phyloP scores from a whole-genome alignment of 495 filamentous ascomycete species.

The Clavariopsis aquatica region DNA sequence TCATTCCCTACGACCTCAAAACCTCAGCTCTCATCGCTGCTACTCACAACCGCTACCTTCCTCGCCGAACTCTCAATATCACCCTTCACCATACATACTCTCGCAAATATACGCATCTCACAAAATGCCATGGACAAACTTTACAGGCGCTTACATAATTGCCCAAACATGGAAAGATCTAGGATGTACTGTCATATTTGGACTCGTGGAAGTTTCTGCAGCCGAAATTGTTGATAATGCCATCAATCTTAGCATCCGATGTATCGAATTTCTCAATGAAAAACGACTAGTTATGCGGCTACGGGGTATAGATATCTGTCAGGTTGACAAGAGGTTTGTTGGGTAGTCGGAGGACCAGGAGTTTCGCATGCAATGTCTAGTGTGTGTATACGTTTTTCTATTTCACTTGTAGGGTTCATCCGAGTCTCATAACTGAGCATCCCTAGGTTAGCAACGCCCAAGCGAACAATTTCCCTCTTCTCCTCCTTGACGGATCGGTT shows the following conservation, averaged over 20 bases:
- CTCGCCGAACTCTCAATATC: background rate
- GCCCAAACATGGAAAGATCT: constrained; percentile 59
- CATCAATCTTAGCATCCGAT: constrained; percentile 63
- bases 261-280: constrained; percentile 67
- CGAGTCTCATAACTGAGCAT: background rate
- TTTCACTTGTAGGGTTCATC: background rate
- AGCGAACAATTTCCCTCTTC: constrained; percentile 60
- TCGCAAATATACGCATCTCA: background rate
- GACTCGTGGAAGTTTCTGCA: constrained; percentile 65
- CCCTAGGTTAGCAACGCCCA: constrained; percentile 53
- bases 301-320: constrained; percentile 67
- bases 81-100: background rate
- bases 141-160: constrained; percentile 60
- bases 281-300: constrained; percentile 65
- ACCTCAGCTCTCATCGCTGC: background rate
- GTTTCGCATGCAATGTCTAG: constrained; percentile 65
- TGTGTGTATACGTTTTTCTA: constrained; percentile 30
- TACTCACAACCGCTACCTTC: background rate
- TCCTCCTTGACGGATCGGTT: constrained; percentile 60
- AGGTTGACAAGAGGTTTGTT: constrained; percentile 61
- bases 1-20: background rate
- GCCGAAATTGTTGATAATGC: constrained; percentile 66
- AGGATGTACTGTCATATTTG: constrained; percentile 62
- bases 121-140: background rate
- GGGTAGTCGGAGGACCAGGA: constrained; percentile 67